phyloP scores from a whole-genome alignment of 179 eudicot species.

The Nepenthes alata region DNA sequence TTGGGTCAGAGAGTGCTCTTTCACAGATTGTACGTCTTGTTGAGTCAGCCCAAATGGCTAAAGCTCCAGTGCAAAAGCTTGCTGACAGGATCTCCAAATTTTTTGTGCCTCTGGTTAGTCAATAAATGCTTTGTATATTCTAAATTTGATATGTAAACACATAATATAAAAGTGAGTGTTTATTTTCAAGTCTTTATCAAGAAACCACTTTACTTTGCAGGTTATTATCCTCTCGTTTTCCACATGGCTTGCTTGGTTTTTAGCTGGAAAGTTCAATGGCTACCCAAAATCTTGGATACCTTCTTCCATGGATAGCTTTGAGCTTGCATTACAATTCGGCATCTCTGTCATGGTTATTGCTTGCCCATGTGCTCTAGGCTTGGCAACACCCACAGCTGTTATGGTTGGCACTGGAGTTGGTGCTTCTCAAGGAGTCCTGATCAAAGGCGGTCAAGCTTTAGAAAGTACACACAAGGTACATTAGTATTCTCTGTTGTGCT shows the following conservation, averaged over 20 bases:
- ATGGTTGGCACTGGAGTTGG: conserved; percentile 99
- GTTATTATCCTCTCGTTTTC: conserved; percentile 52
- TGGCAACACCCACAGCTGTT: conserved; percentile 97
- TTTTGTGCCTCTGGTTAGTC: conserved; percentile 81
- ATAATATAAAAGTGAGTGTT: background rate
- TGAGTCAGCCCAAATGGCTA: conserved; percentile 96
- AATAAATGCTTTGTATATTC: background rate
- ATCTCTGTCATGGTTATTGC: conserved; percentile 98
- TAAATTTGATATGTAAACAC: background rate
- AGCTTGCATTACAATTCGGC: conserved; percentile 91
- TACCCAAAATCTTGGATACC: conserved; percentile 90
- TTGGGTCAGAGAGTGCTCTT: conserved; percentile 92
- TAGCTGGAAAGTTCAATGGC: conserved; percentile 50
- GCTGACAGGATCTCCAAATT: conserved; percentile 76
- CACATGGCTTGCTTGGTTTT: conserved; percentile 86
- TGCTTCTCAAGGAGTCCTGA: conserved; percentile 91
- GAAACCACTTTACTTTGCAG: conserved; percentile 20
- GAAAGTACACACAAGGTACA: conserved; percentile 87
- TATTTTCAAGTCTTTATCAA: background rate
- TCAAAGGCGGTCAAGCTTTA: conserved; percentile 95
- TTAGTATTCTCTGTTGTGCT: background rate
- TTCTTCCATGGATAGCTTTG: conserved; percentile 73
- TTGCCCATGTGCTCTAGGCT: conserved; percentile 94
- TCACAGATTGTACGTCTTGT: conserved; percentile 84
- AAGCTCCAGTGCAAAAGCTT: conserved; percentile 87